Conservation (phyloP, 306 rosid species). For the Rosa lucieae region DNA sequence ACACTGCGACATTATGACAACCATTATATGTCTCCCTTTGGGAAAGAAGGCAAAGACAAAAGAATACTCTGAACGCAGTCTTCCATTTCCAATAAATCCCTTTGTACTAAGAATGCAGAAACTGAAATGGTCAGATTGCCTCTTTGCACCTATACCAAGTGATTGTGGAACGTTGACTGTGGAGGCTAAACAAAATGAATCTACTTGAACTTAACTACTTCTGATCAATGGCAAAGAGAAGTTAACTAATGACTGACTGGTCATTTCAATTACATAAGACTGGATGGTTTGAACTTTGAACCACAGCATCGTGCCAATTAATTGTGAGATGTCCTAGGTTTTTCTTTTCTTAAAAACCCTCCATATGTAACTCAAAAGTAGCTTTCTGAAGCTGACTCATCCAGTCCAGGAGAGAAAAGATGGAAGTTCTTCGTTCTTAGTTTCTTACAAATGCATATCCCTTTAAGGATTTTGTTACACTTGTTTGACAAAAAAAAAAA, state of each 20-base stretch:
- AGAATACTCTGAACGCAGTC: not conserved
- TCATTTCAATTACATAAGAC: slow-evolving; percentile 4
- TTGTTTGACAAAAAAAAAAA: too few relatives aligned
- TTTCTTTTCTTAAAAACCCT: not conserved
- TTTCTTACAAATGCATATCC: too few relatives aligned
- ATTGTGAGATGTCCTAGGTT: not conserved
- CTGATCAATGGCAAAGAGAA: not conserved
- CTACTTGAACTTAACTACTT: not conserved
- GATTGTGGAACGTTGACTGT: not conserved
- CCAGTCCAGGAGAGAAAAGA: not conserved
- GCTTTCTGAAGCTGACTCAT: not conserved
- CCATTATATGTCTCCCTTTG: not conserved
- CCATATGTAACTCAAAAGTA: not conserved
- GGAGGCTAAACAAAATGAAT: not conserved
- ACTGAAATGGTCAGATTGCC: not conserved
- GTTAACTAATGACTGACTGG: too few relatives aligned
- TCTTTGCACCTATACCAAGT: not conserved
- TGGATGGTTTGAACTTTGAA: not conserved
- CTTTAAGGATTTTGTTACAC: too few relatives aligned
- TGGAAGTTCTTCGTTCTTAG: not conserved
- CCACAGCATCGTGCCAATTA: not conserved
- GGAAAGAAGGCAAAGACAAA: not conserved
- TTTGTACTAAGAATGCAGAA: not conserved
- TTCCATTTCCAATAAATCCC: not conserved
- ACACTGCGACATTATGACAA: slow-evolving; percentile 24